Evolutionary conservation across 768 basidiomycete genomes (phyloP), one percentile per base, ranked within the genome.

Genomic region (Amanita thiersii): DNA sequence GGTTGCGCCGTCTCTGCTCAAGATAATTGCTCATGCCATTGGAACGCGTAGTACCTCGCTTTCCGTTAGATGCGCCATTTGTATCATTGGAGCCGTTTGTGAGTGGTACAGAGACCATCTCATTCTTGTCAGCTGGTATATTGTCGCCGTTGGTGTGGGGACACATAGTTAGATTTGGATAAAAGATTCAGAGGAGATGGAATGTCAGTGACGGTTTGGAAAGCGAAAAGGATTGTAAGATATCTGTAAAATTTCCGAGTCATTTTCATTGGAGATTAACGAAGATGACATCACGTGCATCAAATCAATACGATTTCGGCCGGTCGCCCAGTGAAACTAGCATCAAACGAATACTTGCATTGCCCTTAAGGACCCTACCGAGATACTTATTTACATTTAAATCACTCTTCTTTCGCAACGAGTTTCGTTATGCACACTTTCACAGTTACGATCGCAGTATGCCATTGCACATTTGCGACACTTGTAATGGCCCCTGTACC

Each of bases 401-500:
- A 81, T 56, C 17, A 83, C 75, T 25, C 86, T 68, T 45, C 77
- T 66, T 53, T 91, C 88, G 56, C 89, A 91, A 24, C 86, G 70
- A 17, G 83, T 87, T 60, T 91, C 89, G 19, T 71, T 65, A 50
- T 92, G 89, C 2, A 85, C 75, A 14, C 64, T 63, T 52, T 81
- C 75, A 52, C 89, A 92, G 42, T 76, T 77, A 30, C 68, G 61
- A 56, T 81, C 80, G 49, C 89, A 91, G 49, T 80, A 90, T 1
- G 79, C 66, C 69, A 87, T 68, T 0, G 78, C 77, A 60, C 89
- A 91, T 50, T 73, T 75, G 46, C 72, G 74, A 63, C 89, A 92
- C 42, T 73, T 80, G 55, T 92, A 91, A 3, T 67, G 66, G 4
- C 85, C 87, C 74, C 76, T 84, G 57, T 86, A 90, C 2, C 89